Evolutionary conservation across 75 land plant genomes (phyloP), one percentile per base, ranked within the genome.

Genomic region (Adiantum capillusveneris): DNA sequence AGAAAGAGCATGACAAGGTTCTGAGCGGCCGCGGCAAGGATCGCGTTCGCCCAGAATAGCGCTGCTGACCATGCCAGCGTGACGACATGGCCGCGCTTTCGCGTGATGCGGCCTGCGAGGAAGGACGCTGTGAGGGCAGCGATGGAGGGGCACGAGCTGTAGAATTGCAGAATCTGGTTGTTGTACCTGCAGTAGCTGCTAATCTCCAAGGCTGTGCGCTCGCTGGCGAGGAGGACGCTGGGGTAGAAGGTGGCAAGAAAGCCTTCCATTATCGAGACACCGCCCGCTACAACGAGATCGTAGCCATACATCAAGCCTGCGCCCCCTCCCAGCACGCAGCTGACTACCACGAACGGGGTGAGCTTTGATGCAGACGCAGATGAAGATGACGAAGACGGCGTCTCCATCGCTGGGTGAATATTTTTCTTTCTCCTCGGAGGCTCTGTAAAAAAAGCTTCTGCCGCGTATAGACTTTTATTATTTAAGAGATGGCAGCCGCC

Each of bases 161-260:
- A 56, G 6, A 27, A 16, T 7, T 22, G 22, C 29, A 56, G 27
- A 25, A 24, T 25, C 58, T 56, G 58, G 27, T 56, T 56, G 58
- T 56, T 27, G 29, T 56, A 56, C 58, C 28, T 56, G 58, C 58
- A 56, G 58, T 56, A 56, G 58, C 28, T 27, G 29, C 28, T 29
- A 25, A 25, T 27, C 28, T 27, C 7, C 28, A 39, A n/a, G n/a
- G n/a, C 42, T 9, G 7, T 39, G 13, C 13, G 7, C 42, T 56
- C 16, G 28, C 27, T 56, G 13, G 16, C 17, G n/a, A n/a, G n/a
- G 29, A 25, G 28, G 13, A 56, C 58, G 7, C 16, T 11, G 17
- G 58, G 58, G 58, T 24, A 56, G 58, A 56, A 56, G 24, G 24
- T 56, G 13, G 5, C 17, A 6, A 21, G 58, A 29, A 56, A 56